phyloP scores from a whole-genome alignment of 129 eudicot species.

The Tagetes patula region DNA sequence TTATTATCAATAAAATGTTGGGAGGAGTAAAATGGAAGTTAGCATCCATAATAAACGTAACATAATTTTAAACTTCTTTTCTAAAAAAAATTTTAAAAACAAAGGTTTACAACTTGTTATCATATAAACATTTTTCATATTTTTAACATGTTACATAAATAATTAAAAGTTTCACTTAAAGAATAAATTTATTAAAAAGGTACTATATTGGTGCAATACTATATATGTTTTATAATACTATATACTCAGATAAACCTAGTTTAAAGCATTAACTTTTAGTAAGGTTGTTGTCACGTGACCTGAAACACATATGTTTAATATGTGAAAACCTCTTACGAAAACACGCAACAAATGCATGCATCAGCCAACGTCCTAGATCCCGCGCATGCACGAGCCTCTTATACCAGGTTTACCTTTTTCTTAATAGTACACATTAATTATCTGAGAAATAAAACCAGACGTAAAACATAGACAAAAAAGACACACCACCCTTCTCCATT shows the following conservation, averaged over 20 bases:
- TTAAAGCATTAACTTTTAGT: too few relatives aligned
- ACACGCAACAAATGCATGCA: too few relatives aligned
- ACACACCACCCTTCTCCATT: constrained; percentile 23
- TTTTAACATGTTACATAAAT: neutral
- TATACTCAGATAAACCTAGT: too few relatives aligned
- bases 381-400: too few relatives aligned
- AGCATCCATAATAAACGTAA: constrained; percentile 7
- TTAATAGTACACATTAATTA: neutral
- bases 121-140: neutral
- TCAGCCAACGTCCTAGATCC: too few relatives aligned
- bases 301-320: too few relatives aligned
- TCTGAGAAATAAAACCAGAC: constrained; percentile 15
- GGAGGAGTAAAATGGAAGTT: constrained; percentile 20
- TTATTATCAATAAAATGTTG: neutral
- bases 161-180: neutral
- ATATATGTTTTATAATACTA: too few relatives aligned
- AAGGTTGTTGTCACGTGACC: too few relatives aligned
- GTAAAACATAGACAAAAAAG: constrained; percentile 34
- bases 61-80: neutral
- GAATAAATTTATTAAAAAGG: neutral
- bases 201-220: too few relatives aligned
- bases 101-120: neutral
- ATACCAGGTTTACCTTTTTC: too few relatives aligned
- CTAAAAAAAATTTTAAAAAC: neutral
- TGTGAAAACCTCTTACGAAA: too few relatives aligned